phyloP scores from a whole-genome alignment of 371 early-diverging fungal genomes.

The Sporodiniella umbellata region DNA sequence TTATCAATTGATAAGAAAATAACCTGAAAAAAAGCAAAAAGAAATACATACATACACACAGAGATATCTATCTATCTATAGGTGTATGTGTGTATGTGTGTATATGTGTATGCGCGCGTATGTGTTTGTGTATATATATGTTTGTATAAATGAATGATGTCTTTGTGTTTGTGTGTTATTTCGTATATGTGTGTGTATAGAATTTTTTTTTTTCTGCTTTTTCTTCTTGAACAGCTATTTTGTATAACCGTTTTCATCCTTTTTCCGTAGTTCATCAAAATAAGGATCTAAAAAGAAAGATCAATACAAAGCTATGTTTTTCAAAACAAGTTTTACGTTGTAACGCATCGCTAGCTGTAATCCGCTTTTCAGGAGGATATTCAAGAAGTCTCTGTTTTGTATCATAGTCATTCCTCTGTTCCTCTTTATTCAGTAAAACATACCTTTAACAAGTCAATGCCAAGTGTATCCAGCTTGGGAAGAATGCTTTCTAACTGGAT shows the following conservation, averaged over 20 bases:
- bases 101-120: background rate
- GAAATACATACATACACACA: too few species aligned
- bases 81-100: background rate
- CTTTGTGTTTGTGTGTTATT: background rate
- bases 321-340: conserved; percentile 44
- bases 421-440: conserved; percentile 13
- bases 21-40: too few species aligned
- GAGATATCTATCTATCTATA: background rate
- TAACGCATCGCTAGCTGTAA: conserved; percentile 71
- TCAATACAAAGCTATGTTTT: background rate
- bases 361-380: conserved; percentile 74
- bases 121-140: background rate
- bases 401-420: background rate
- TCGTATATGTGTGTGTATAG: background rate
- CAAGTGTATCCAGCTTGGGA: conserved; percentile 79
- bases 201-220: too few species aligned
- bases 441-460: conserved; percentile 75
- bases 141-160: background rate
- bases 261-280: conserved; percentile 49
- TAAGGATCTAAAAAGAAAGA: conserved; percentile 37
- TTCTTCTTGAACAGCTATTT: background rate
- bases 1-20: conserved; percentile 28
- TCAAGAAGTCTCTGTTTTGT: conserved; percentile 54
- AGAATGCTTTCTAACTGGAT: conserved; percentile 67
- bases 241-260: conserved; percentile 18